Percentiles rank a stretch among this genome's conserved stretches.
phyloP scores from a whole-genome alignment of 352 stramenopile genomes.

The Thalassiosira ordinaria region DNA sequence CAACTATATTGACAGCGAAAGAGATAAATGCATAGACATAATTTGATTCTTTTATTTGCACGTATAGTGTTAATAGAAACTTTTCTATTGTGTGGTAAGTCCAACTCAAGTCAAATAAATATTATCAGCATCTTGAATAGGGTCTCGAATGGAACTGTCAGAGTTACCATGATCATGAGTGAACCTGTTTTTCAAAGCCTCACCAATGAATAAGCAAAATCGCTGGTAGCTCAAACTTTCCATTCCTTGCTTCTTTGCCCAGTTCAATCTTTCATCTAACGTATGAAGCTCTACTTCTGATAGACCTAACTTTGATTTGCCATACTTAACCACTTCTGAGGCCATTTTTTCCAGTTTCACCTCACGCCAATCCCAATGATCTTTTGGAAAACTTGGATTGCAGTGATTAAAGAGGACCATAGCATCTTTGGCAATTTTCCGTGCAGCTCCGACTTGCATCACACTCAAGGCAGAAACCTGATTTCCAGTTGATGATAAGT shows the following conservation, averaged over 20 bases:
- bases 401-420: conserved; percentile 47
- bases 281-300: conserved; percentile 28
- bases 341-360: conserved; percentile 34
- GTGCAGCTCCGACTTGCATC: conserved; percentile 29
- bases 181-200: conserved; percentile 39
- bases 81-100: too few relatives aligned
- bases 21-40: too few relatives aligned
- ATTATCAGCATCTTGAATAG: conserved; percentile 32
- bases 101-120: conserved; percentile 40
- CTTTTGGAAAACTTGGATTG: conserved; percentile 31
- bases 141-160: not conserved
- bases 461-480: conserved; percentile 23
- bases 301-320: conserved; percentile 3
- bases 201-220: conserved; percentile 60
- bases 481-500: conserved; percentile 24
- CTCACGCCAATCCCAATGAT: conserved; percentile 60
- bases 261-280: conserved; percentile 23
- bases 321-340: not conserved
- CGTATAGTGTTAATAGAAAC: too few relatives aligned
- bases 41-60: too few relatives aligned
- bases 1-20: too few relatives aligned
- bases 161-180: not conserved
- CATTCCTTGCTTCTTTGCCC: conserved; percentile 30
- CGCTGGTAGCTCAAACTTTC: conserved; percentile 45
- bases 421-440: conserved; percentile 39